These are phyloP conservation scores for Chalciporus piperatoides DNA, from an alignment of 1,284 basidiomycete genomes.

Conservation along the genomic window DNA sequence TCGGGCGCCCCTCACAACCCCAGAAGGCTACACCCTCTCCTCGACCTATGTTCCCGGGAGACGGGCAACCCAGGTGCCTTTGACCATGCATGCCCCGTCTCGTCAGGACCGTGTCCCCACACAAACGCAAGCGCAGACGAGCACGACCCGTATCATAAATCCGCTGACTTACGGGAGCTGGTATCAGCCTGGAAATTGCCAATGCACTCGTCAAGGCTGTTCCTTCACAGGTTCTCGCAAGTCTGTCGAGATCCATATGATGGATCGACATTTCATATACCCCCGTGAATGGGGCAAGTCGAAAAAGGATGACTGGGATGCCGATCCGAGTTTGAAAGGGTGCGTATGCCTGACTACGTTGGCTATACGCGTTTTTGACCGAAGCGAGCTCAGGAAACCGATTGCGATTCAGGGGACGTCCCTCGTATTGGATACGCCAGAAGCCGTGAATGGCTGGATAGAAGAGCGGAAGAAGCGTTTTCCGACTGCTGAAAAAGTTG, in stretches of 20 bases:
- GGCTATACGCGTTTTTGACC: too few species aligned
- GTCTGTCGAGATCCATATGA: slow-evolving; percentile 79
- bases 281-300: slow-evolving; percentile 70
- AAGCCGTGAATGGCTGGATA: slow-evolving; percentile 81
- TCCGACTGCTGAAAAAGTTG: slow-evolving; percentile 65
- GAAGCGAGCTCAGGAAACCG: slow-evolving; percentile 48
- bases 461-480: slow-evolving; percentile 82
- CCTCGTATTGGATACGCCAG: slow-evolving; percentile 73
- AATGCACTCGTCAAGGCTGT: slow-evolving; percentile 70
- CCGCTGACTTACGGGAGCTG: slow-evolving; percentile 38
- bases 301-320: slow-evolving; percentile 68
- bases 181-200: slow-evolving; percentile 58
- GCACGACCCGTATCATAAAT: slow-evolving; percentile 14
- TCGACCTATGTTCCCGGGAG: slow-evolving; percentile 42
- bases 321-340: slow-evolving; percentile 74
- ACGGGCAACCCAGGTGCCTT: slow-evolving; percentile 16
- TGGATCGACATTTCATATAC: slow-evolving; percentile 87
- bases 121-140: slow-evolving; percentile 7
- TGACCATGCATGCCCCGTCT: not conserved
- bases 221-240: slow-evolving; percentile 71
- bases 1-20: slow-evolving; percentile 36
- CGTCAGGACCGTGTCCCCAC: slow-evolving; percentile 2
- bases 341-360: slow-evolving; percentile 26
- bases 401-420: slow-evolving; percentile 81
- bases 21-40: slow-evolving; percentile 54